Evolutionary conservation across 164 flowering plant species (phyloP).

Genomic region (Berberis thunbergii): DNA sequence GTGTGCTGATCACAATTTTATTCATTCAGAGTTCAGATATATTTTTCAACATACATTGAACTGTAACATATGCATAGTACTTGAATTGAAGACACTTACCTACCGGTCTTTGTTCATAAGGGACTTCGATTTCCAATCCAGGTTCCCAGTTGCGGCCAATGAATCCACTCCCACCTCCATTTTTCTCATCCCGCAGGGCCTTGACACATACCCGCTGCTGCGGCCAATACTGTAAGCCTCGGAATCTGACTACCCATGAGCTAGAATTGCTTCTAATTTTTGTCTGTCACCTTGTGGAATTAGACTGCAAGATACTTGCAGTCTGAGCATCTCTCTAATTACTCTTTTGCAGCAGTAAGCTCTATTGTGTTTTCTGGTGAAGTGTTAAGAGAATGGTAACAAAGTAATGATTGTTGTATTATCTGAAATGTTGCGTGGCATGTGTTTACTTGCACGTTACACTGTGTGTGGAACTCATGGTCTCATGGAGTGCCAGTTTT

Average conservation of each 20-base stretch:
- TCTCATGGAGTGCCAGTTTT: constrained; percentile 10
- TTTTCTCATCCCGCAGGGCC: constrained; percentile 59
- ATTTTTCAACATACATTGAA: too few relatives aligned
- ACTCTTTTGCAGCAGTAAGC: neutral
- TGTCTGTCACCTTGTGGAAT: constrained; percentile 21
- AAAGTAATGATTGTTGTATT: too few relatives aligned
- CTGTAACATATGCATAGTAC: too few relatives aligned
- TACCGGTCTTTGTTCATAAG: constrained; percentile 93
- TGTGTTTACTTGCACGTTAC: constrained; percentile 19
- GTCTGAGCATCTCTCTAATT: constrained; percentile 46
- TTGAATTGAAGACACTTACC: constrained; percentile 5
- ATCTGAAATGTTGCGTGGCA: constrained; percentile 10
- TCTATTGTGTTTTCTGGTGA: neutral
- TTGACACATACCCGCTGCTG: constrained; percentile 16
- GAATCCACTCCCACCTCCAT: constrained; percentile 48
- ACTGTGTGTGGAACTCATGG: constrained; percentile 20
- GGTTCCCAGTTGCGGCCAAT: constrained; percentile 76
- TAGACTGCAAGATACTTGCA: constrained; percentile 35
- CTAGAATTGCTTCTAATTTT: constrained; percentile 17
- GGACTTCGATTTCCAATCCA: constrained; percentile 84
- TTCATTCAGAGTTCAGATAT: too few relatives aligned
- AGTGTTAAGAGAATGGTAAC: neutral
- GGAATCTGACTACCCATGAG: constrained; percentile 18
- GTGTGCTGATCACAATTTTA: too few relatives aligned
- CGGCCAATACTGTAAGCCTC: constrained; percentile 4